Evolutionary conservation across 495 filamentous ascomycete genomes (phyloP).

Genomic region (Collariella sp.): DNA sequence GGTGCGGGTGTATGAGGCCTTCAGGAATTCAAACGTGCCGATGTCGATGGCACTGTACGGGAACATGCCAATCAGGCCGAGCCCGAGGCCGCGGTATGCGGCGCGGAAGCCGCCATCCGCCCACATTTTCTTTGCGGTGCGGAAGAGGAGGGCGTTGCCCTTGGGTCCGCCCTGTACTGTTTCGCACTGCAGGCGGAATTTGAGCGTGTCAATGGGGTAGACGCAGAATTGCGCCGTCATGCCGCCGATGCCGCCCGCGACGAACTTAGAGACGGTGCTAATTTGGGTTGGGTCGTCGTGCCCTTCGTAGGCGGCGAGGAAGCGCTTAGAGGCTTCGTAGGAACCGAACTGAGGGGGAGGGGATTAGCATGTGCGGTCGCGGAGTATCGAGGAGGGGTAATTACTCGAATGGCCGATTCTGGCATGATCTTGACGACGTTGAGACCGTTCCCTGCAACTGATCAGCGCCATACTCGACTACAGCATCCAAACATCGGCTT

Average conservation of each 20-base stretch:
- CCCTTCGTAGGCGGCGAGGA: constrained; percentile 78
- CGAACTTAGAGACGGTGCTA: constrained; percentile 73
- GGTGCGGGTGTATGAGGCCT: constrained; percentile 57
- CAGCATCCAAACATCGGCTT: constrained; percentile 20
- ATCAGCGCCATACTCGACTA: neutral
- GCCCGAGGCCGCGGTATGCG: constrained; percentile 86
- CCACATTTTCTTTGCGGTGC: constrained; percentile 80
- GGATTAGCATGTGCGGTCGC: constrained; percentile 12
- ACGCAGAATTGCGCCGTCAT: constrained; percentile 95
- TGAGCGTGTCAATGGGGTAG: constrained; percentile 94
- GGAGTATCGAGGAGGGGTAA: neutral
- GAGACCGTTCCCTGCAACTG: constrained; percentile 73
- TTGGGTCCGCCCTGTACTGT: constrained; percentile 74
- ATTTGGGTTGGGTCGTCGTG: constrained; percentile 74
- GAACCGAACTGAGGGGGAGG: constrained; percentile 68
- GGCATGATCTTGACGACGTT: constrained; percentile 98
- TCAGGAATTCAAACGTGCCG: constrained; percentile 87
- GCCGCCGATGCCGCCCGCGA: constrained; percentile 82
- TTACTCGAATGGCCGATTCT: constrained; percentile 79
- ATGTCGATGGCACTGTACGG: constrained; percentile 97
- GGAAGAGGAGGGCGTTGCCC: constrained; percentile 76
- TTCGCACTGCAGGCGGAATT: constrained; percentile 93
- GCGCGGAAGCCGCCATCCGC: constrained; percentile 59
- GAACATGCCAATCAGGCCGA: constrained; percentile 93
- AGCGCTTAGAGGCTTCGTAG: constrained; percentile 89